Conservation (phyloP, 1,139 yeast genomes). For the Scheffersomyces cryptocercus region DNA sequence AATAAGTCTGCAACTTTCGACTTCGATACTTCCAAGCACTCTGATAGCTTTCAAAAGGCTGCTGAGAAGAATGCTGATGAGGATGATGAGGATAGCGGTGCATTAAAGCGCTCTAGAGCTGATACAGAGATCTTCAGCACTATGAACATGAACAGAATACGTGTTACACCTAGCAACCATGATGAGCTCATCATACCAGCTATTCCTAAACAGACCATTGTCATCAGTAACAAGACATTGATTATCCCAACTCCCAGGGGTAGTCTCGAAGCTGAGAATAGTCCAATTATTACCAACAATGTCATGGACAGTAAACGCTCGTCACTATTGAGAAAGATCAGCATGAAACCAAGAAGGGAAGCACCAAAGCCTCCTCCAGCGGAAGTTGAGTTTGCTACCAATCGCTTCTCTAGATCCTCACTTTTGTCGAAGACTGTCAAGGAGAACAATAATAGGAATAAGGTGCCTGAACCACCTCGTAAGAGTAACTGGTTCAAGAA, state of each 20-base stretch:
- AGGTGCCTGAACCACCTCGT: conserved; percentile 11
- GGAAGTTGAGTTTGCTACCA: conserved; percentile 15
- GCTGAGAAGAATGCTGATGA: conserved; percentile 5
- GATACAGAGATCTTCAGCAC: conserved; percentile 34
- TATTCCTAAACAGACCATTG: too few relatives aligned
- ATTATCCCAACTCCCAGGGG: background rate
- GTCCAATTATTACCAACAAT: background rate
- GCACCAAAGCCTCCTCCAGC: conserved; percentile 46
- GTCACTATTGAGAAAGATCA: conserved; percentile 28
- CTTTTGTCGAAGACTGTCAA: conserved; percentile 6
- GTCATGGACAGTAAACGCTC: background rate
- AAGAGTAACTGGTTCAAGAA: conserved; percentile 40
- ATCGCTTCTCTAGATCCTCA: conserved; percentile 27
- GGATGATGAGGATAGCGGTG: conserved; percentile 5
- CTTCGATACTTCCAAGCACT: background rate
- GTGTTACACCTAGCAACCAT: background rate
- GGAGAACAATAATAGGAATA: conserved; percentile 9
- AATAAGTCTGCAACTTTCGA: conserved; percentile 1
- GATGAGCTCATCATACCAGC: too few relatives aligned
- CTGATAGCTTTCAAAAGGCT: too few relatives aligned
- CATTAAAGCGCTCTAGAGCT: conserved; percentile 19
- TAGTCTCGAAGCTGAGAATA: conserved; percentile 4
- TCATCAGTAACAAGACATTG: too few relatives aligned
- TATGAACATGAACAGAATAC: conserved; percentile 10
- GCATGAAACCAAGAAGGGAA: conserved; percentile 44